Evolutionary conservation across 1,139 yeast species (phyloP).

Genomic region (Pneumocystis wakefieldiae): DNA sequence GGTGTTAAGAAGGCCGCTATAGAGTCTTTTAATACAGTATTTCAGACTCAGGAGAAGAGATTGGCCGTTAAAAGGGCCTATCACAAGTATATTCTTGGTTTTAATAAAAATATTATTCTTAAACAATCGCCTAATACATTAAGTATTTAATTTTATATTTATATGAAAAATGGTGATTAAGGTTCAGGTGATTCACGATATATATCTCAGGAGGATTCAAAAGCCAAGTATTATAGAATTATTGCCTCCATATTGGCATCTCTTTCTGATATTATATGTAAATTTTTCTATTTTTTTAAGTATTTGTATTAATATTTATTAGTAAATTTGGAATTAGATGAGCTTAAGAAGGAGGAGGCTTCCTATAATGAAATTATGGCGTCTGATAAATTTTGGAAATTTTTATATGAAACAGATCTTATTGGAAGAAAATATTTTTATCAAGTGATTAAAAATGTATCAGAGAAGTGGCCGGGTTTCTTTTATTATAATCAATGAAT

Average conservation of each 20-base stretch:
- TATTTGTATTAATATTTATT: background rate
- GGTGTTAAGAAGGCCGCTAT: slow-evolving; percentile 5
- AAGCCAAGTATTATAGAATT: slow-evolving; percentile 6
- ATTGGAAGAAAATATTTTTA: background rate
- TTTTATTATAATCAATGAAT: background rate
- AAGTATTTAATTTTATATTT: slow-evolving; percentile 10
- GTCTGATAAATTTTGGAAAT: slow-evolving; percentile 2
- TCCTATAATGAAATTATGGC: background rate
- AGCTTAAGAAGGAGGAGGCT: background rate
- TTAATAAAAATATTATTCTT: background rate
- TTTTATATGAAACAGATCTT: slow-evolving; percentile 1
- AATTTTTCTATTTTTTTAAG: background rate
- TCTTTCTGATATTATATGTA: background rate
- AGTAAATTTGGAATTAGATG: background rate
- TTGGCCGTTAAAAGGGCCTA: background rate
- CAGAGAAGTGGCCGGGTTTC: background rate
- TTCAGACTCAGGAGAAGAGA: slow-evolving; percentile 1
- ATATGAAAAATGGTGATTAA: slow-evolving; percentile 5
- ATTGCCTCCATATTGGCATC: background rate
- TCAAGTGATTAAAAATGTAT: background rate
- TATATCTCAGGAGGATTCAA: slow-evolving; percentile 9
- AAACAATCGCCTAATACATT: slow-evolving; percentile 3
- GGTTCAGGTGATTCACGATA: slow-evolving; percentile 10
- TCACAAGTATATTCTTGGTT: slow-evolving; percentile 1
- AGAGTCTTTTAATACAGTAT: slow-evolving; percentile 4